A percentile compares a stretch with the other conserved stretches of the same genome.
These are phyloP conservation scores for Debaryomyces hansenii DNA, from an alignment of 805 yeast species.

Conservation along the genomic window DNA sequence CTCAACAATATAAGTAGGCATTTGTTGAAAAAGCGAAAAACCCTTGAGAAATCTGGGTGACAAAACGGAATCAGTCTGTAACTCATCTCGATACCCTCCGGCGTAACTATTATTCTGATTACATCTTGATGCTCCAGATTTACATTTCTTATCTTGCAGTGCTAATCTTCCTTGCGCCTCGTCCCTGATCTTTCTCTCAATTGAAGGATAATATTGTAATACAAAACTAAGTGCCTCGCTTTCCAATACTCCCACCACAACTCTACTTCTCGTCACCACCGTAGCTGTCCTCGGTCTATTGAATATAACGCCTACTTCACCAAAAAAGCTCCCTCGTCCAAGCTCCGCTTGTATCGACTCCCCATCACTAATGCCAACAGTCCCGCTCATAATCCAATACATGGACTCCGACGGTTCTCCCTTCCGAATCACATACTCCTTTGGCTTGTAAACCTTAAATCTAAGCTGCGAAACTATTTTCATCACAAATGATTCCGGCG, in stretches of 20 bases:
- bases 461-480: constrained; percentile 59
- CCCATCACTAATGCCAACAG: constrained; percentile 78
- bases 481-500: constrained; percentile 63
- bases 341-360: constrained; percentile 73
- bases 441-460: constrained; percentile 63
- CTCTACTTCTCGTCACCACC: constrained; percentile 67
- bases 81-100: constrained; percentile 44
- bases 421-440: constrained; percentile 64
- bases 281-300: constrained; percentile 79
- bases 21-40: constrained; percentile 56
- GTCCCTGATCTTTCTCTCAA: constrained; percentile 69
- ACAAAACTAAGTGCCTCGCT: constrained; percentile 61
- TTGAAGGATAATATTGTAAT: constrained; percentile 59
- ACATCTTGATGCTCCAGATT: too few species aligned
- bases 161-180: constrained; percentile 79
- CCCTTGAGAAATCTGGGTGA: constrained; percentile 58
- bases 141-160: constrained; percentile 54
- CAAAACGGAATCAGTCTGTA: constrained; percentile 36
- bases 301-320: constrained; percentile 76
- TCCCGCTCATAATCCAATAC: constrained; percentile 79
- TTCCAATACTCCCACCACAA: constrained; percentile 66
- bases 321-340: constrained; percentile 69
- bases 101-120: too few species aligned
- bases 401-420: constrained; percentile 76
- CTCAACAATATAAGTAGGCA: constrained; percentile 62